Evolutionary conservation across 31 red algal genomes (phyloP).

Genomic region (Asparagopsis taxiformis): DNA sequence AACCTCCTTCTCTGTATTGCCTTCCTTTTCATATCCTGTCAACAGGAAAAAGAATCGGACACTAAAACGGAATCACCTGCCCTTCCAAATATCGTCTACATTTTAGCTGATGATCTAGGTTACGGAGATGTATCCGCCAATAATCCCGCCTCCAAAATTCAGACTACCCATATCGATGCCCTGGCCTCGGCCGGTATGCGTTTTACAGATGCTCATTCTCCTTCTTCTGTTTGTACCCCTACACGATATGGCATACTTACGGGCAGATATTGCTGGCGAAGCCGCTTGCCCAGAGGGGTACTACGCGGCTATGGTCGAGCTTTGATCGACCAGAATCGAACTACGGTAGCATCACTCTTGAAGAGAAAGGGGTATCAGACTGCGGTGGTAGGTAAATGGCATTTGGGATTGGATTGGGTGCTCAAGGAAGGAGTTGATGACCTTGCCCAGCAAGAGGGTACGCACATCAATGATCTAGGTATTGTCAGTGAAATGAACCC

Average conservation of each 20-base stretch:
- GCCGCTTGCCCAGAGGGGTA: neutral
- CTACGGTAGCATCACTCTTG: conserved; percentile 1
- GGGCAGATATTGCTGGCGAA: conserved; percentile 11
- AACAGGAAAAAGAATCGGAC: too few species aligned
- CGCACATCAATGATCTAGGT: too few species aligned
- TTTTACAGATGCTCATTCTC: conserved; percentile 2
- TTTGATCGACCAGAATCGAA: neutral
- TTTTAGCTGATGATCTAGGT: conserved; percentile 12
- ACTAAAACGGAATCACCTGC: too few species aligned
- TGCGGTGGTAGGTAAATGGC: conserved; percentile 13
- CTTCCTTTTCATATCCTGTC: too few species aligned
- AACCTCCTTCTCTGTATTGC: too few species aligned
- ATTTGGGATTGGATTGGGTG: conserved; percentile 11
- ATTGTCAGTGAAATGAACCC: too few species aligned
- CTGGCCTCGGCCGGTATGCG: conserved; percentile 3
- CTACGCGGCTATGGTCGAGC: neutral
- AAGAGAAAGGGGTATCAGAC: conserved; percentile 13
- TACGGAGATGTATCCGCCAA: neutral
- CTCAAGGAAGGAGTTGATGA: neutral
- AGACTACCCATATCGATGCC: conserved; percentile 8
- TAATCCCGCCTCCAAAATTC: neutral
- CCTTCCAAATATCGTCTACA: conserved; percentile 15
- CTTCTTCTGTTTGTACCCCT: conserved; percentile 8
- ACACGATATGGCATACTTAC: conserved; percentile 17
- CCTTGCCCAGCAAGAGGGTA: neutral